These are phyloP conservation scores for Irpex sp. DNA, from an alignment of 1,284 basidiomycete species.

Conservation along the genomic window DNA sequence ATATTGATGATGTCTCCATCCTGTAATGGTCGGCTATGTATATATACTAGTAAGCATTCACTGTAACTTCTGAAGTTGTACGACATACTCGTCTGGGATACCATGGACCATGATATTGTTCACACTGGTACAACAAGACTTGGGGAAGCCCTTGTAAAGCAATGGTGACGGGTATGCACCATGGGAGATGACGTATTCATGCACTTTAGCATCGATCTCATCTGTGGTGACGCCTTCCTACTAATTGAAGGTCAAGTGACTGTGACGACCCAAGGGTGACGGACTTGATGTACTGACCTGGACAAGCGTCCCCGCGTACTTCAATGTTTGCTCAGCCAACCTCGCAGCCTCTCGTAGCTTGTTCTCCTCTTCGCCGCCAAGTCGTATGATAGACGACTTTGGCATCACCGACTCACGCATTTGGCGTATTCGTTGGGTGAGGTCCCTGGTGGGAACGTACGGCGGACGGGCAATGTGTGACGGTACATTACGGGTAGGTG, in stretches of 20 bases:
- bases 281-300: conserved; percentile 38
- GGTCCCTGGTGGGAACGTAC: conserved; percentile 45
- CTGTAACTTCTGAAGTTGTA: not conserved
- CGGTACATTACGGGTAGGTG: conserved; percentile 58
- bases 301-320: conserved; percentile 53
- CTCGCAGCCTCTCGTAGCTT: conserved; percentile 54
- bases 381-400: conserved; percentile 34
- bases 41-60: not conserved
- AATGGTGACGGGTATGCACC: conserved; percentile 90
- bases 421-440: conserved; percentile 13
- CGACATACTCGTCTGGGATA: conserved; percentile 76
- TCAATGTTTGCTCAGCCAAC: conserved; percentile 61
- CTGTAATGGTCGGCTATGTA: conserved; percentile 66
- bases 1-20: conserved; percentile 84
- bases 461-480: conserved; percentile 52
- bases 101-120: conserved; percentile 88
- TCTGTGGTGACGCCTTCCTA: conserved; percentile 77
- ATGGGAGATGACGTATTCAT: conserved; percentile 63
- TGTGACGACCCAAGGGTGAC: not conserved
- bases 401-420: conserved; percentile 27
- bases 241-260: conserved; percentile 2
- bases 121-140: conserved; percentile 83
- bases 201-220: conserved; percentile 66
- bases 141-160: conserved; percentile 78
- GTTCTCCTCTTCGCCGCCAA: conserved; percentile 56